Evolutionary conservation across 306 rosid species (phyloP).

Genomic region (Cucurbita argyrosperma): DNA sequence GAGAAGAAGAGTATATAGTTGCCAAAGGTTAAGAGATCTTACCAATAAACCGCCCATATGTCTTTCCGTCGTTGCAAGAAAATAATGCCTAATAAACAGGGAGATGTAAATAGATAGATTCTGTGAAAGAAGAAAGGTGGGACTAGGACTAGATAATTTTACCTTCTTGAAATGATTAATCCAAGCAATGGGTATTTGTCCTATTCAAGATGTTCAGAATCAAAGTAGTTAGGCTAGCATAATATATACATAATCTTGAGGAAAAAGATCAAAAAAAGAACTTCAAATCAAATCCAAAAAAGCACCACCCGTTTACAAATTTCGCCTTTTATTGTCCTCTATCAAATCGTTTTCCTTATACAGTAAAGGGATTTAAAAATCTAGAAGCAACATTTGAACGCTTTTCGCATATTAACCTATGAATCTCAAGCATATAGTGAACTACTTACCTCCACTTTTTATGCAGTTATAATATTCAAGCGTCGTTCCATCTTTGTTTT

Average conservation of each 20-base stretch:
- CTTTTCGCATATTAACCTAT: background rate
- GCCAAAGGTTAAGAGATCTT: slow-evolving; percentile 13
- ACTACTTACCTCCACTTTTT: slow-evolving; percentile 51
- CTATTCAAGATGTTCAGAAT: slow-evolving; percentile 24
- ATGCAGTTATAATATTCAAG: slow-evolving; percentile 54
- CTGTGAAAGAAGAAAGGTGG: slow-evolving; percentile 2
- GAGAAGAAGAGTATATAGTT: background rate
- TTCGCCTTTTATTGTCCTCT: background rate
- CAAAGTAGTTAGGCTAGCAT: slow-evolving; percentile 9
- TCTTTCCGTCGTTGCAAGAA: slow-evolving; percentile 38
- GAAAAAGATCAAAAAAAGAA: background rate
- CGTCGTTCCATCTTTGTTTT: slow-evolving; percentile 18
- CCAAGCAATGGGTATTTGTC: slow-evolving; percentile 58
- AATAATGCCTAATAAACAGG: slow-evolving; percentile 40
- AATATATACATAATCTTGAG: background rate
- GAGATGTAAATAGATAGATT: slow-evolving; percentile 9
- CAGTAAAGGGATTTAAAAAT: background rate
- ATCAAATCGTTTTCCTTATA: background rate
- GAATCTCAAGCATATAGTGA: slow-evolving; percentile 3
- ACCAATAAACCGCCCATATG: slow-evolving; percentile 73
- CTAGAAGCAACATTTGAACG: background rate
- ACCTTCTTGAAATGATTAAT: slow-evolving; percentile 60
- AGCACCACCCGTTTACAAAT: background rate
- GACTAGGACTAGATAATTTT: background rate
- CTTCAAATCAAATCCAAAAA: background rate